Evolutionary conservation across 441 rosid genomes (phyloP).

Genomic region (Viola pubescens): DNA sequence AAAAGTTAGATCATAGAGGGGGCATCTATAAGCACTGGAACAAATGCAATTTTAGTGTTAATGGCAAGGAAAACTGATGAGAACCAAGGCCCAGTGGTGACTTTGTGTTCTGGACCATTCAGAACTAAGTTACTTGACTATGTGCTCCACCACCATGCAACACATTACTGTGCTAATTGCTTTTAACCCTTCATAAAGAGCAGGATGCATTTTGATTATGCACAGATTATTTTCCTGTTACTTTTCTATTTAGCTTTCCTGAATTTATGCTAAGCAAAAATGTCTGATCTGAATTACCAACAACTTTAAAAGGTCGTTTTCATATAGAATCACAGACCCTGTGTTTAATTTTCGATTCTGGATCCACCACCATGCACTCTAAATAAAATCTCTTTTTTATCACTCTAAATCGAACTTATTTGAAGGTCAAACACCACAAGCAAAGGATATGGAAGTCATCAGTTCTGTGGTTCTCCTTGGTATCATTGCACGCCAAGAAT

Average conservation of each 20-base stretch:
- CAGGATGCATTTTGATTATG: neutral
- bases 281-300: neutral
- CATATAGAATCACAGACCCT: neutral
- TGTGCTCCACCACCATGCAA: no score
- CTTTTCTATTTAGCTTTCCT: neutral
- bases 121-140: no score
- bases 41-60: no score
- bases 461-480: slow-evolving; percentile 74
- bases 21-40: no score
- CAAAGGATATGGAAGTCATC: slow-evolving; percentile 68
- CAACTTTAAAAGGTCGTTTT: neutral
- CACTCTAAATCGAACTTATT: slow-evolving; percentile 17
- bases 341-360: slow-evolving; percentile 8
- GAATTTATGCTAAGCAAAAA: neutral
- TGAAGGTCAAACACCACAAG: slow-evolving; percentile 71
- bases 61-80: no score
- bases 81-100: no score
- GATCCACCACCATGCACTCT: slow-evolving; percentile 5
- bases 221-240: no score
- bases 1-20: no score
- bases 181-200: no score
- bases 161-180: no score
- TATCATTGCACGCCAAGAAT: slow-evolving; percentile 71
- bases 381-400: neutral
- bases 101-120: no score